Percentiles rank a stretch among this genome's conserved stretches.
Conservation (phyloP, 2,329 filamentous ascomycete genomes). For the Stagonosporopsis tanaceti region DNA sequence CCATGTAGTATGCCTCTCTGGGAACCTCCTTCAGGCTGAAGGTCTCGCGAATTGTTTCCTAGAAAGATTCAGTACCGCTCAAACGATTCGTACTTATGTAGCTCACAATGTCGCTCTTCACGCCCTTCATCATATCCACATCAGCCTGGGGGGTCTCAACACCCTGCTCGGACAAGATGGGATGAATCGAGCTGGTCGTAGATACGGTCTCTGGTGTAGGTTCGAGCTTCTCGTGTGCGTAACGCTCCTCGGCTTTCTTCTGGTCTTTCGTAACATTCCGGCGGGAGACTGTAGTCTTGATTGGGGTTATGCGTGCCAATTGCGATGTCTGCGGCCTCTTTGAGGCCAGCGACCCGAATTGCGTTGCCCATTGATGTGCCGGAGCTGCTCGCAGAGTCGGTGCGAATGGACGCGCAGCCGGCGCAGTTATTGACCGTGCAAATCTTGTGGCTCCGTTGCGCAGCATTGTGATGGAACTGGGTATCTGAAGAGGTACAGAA, state of each 20-base stretch:
- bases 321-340: constrained; percentile 46
- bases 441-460: constrained; percentile 55
- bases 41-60: constrained; percentile 59
- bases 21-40: constrained; percentile 58
- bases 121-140: constrained; percentile 57
- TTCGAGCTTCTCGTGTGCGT: constrained; percentile 65
- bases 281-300: constrained; percentile 49
- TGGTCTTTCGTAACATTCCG: constrained; percentile 57
- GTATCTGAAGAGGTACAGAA: constrained; percentile 5
- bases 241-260: constrained; percentile 63
- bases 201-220: constrained; percentile 69
- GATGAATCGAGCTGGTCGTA: constrained; percentile 60
- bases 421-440: constrained; percentile 47
- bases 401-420: constrained; percentile 41
- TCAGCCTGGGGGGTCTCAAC: constrained; percentile 39
- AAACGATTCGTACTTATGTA: background rate
- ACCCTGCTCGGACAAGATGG: constrained; percentile 51
- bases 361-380: constrained; percentile 50
- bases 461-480: constrained; percentile 47
- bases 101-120: constrained; percentile 50
- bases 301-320: constrained; percentile 45
- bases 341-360: constrained; percentile 51
- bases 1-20: constrained; percentile 58
- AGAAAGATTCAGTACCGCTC: constrained; percentile 13
- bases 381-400: constrained; percentile 30